A percentile compares a stretch with the other conserved stretches of the same genome.
These are phyloP conservation scores for Colletotrichum paranaense DNA, from an alignment of 2,329 filamentous ascomycete genomes.

Conservation along the genomic window DNA sequence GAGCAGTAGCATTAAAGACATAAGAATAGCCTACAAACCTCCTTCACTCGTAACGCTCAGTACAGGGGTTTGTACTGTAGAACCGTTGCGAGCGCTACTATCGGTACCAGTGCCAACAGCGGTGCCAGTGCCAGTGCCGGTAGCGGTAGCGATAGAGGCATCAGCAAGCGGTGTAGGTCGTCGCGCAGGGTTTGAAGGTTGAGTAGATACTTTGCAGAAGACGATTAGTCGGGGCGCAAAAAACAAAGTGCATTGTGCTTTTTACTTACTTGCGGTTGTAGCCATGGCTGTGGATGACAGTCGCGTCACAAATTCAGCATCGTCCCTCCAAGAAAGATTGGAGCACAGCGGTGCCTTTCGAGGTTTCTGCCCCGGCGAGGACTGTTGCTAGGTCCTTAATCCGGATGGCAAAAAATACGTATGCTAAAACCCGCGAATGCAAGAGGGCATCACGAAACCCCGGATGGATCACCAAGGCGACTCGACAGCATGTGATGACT, in stretches of 20 bases:
- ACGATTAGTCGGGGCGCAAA: neutral
- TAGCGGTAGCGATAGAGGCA: neutral
- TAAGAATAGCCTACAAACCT: conserved; percentile 11
- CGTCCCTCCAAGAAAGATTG: neutral
- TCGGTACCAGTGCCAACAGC: neutral
- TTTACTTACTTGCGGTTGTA: conserved; percentile 19
- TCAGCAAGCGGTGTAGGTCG: neutral
- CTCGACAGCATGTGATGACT: neutral
- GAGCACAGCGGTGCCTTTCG: neutral
- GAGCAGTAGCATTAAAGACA: neutral
- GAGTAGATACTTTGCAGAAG: neutral
- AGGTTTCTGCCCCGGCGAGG: neutral
- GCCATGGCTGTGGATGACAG: conserved; percentile 15
- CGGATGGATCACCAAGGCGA: neutral
- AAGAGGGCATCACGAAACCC: conserved; percentile 14
- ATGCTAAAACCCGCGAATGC: neutral
- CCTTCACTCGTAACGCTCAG: neutral
- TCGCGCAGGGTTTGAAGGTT: conserved; percentile 3
- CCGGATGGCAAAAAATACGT: neutral
- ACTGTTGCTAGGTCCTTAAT: neutral
- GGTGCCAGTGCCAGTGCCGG: neutral
- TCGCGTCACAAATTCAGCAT: neutral
- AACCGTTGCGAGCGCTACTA: neutral
- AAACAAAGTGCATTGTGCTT: neutral
- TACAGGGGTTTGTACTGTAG: neutral